These are phyloP conservation scores for Calcarisporium arbuscula DNA, from an alignment of 2,329 filamentous ascomycete species.

Conservation along the genomic window DNA sequence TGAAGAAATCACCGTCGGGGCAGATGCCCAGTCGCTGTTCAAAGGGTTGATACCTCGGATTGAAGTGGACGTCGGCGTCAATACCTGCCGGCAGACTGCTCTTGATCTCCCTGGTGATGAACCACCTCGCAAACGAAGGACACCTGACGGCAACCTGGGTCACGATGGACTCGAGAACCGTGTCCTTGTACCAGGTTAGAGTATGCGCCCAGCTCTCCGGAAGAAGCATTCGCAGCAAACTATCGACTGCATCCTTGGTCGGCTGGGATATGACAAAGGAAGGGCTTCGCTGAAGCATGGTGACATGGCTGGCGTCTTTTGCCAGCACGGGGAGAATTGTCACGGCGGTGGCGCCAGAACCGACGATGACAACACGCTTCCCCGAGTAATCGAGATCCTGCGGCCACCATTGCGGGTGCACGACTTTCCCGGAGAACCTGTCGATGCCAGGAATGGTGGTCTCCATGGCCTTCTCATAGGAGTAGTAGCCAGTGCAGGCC, in stretches of 20 bases:
- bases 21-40: slow-evolving; percentile 70
- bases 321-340: slow-evolving; percentile 68
- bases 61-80: slow-evolving; percentile 56
- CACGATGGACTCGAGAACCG: slow-evolving; percentile 40
- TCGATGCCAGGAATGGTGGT: slow-evolving; percentile 60
- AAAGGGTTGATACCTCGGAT: slow-evolving; percentile 59
- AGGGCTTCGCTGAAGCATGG: slow-evolving; percentile 77
- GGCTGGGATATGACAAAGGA: slow-evolving; percentile 58
- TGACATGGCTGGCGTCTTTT: slow-evolving; percentile 58
- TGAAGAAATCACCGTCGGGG: slow-evolving; percentile 51
- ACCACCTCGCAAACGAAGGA: slow-evolving; percentile 15
- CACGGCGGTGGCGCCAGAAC: slow-evolving; percentile 72
- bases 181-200: slow-evolving; percentile 42
- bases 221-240: slow-evolving; percentile 34
- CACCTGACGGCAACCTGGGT: slow-evolving; percentile 20
- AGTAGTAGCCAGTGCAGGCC: slow-evolving; percentile 62
- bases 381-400: slow-evolving; percentile 56
- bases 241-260: slow-evolving; percentile 29
- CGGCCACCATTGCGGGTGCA: slow-evolving; percentile 76
- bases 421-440: slow-evolving; percentile 55
- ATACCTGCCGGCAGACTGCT: slow-evolving; percentile 47
- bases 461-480: slow-evolving; percentile 58
- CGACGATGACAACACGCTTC: slow-evolving; percentile 67
- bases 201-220: slow-evolving; percentile 39
- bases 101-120: slow-evolving; percentile 36